A percentile compares a stretch with the other conserved stretches of the same genome.
Conservation (phyloP, 106 monocot species). For the Platanthera guangdongensis region DNA sequence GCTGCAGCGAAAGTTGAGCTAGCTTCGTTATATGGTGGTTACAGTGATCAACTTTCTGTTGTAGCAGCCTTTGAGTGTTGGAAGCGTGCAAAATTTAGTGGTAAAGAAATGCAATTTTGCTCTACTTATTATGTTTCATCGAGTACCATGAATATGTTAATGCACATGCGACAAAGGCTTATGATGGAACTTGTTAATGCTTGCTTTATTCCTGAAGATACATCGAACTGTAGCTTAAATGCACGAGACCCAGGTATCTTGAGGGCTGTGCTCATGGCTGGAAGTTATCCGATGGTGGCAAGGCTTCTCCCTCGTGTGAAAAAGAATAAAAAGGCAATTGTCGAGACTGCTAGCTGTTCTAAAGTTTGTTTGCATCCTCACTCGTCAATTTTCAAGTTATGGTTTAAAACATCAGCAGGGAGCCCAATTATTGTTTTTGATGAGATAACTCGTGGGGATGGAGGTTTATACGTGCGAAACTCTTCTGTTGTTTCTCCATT, state of each 20-base stretch:
- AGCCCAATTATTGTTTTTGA: slow-evolving; percentile 63
- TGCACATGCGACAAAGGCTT: slow-evolving; percentile 76
- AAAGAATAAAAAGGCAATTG: slow-evolving; percentile 40
- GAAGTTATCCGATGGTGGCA: slow-evolving; percentile 88
- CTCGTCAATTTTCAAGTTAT: slow-evolving; percentile 63
- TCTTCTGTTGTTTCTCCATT: slow-evolving; percentile 65
- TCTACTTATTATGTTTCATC: slow-evolving; percentile 72
- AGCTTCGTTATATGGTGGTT: slow-evolving; percentile 82
- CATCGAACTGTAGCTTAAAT: slow-evolving; percentile 62
- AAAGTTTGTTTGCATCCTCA: slow-evolving; percentile 80
- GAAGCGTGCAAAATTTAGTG: slow-evolving; percentile 59
- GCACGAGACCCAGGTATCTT: slow-evolving; percentile 77
- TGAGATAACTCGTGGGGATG: slow-evolving; percentile 86
- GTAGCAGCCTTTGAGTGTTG: slow-evolving; percentile 93
- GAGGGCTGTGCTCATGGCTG: slow-evolving; percentile 72
- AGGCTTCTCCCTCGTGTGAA: slow-evolving; percentile 47
- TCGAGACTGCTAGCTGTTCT: slow-evolving; percentile 68
- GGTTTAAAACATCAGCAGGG: slow-evolving; percentile 34
- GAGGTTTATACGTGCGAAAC: slow-evolving; percentile 66
- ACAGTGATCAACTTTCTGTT: slow-evolving; percentile 83
- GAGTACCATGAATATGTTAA: slow-evolving; percentile 78
- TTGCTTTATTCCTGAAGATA: slow-evolving; percentile 70
- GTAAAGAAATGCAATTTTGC: slow-evolving; percentile 68
- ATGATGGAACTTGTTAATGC: slow-evolving; percentile 50
- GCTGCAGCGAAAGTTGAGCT: slow-evolving; percentile 61